Base-by-base conservation (phyloP, 106 monocot genomes). In the Vanilla planifolia region DNA sequence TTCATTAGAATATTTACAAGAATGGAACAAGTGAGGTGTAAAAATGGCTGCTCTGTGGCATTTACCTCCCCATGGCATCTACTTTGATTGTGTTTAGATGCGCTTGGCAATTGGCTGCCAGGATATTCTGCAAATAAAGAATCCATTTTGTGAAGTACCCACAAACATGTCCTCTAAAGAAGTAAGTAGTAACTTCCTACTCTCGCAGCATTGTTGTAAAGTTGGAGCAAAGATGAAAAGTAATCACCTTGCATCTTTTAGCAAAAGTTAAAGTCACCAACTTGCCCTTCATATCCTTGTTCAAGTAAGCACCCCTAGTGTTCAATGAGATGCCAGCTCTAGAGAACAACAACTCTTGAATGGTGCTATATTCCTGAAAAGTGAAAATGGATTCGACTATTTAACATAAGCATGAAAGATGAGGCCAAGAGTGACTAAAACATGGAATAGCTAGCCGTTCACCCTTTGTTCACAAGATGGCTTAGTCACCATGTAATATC, bases 61-160 rank as follows among this genome's bases (percentile, higher is more conserved):
- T 13, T 50, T 67, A 87, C 92, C 92, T 92, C 30, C 87, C 92
- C 51, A 72, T 77, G 22, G 83, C 67, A 35, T 92, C 83, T 20
- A 78, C 87, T 77, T 86, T 61, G 17, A 61, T 43, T 24, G 60
- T 61, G 34, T 61, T 61, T 25, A 61, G 60, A 28, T 61, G 28
- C 22, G 60, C 60, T 43, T 92, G 77, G 74, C 78, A 87, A 43
- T 84, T 87, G 19, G 87, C 64, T 29, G 72, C 75, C 60, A 87
- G 62, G 43, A 87, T 83, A 61, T 77, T 92, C 92, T 92, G 64
- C 68, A 68, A 75, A 3, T 19, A 19, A 63, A 32, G 59, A 32
- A 6, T 33, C 16, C 48, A 28, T 43, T 15, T 29, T 51, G 62
- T 42, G 15, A 61, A 40, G 5, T 4, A 16, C 24, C 29, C 22